A percentile compares a stretch with the other conserved stretches of the same genome.
Evolutionary conservation across 306 rosid species (phyloP).

Genomic region (Prunus kanzakura): DNA sequence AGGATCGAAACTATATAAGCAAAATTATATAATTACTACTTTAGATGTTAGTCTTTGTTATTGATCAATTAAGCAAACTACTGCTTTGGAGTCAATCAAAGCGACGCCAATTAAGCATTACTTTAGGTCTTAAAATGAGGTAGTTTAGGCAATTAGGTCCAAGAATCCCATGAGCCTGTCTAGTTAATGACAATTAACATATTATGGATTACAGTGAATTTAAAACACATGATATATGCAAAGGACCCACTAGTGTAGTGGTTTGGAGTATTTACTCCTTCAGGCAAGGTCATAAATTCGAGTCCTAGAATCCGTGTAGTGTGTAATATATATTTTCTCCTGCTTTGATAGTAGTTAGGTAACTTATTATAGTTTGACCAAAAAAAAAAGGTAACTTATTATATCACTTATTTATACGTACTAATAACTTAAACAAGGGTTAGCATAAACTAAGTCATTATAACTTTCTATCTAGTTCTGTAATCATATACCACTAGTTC

Average conservation of each 20-base stretch:
- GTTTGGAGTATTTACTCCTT: too few relatives aligned
- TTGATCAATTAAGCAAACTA: neutral
- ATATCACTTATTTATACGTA: neutral
- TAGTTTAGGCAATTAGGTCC: conserved; percentile 23
- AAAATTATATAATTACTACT: neutral
- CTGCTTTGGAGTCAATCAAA: too few relatives aligned
- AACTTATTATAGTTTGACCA: neutral
- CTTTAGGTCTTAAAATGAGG: conserved; percentile 20
- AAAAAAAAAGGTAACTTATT: neutral
- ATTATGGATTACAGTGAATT: too few relatives aligned
- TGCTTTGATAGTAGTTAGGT: neutral
- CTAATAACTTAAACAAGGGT: too few relatives aligned
- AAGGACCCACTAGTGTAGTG: too few relatives aligned
- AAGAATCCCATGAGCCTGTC: conserved; percentile 30
- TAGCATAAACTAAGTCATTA: neutral
- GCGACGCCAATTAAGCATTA: neutral
- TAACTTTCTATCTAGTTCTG: neutral
- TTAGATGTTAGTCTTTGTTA: neutral
- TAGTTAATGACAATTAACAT: conserved; percentile 7
- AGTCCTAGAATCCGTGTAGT: too few relatives aligned
- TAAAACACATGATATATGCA: too few relatives aligned
- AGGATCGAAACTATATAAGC: neutral
- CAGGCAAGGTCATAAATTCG: too few relatives aligned
- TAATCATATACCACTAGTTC: conserved; percentile 11
- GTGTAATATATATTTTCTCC: neutral